Evolutionary conservation across 192 early-diverging fungal species (phyloP).

Genomic region (Paraglomus brasilianum): DNA sequence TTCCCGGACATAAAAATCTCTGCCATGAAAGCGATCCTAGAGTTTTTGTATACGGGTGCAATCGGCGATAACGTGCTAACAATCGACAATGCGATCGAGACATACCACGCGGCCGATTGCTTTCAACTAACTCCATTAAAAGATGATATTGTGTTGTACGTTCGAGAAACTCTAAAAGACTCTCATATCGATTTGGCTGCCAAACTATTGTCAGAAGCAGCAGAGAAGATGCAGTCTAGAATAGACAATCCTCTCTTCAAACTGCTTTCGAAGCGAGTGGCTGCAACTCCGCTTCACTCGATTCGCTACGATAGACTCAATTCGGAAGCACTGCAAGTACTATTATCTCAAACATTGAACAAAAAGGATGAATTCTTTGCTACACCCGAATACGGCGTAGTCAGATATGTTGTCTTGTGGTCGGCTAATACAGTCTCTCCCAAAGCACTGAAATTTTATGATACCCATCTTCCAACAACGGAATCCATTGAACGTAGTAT

Average conservation of each 20-base stretch:
- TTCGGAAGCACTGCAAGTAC: background rate
- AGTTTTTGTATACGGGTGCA: conserved; percentile 27
- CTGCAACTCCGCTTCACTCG: conserved; percentile 4
- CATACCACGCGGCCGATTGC: conserved; percentile 16
- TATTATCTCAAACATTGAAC: conserved; percentile 9
- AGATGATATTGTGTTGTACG: conserved; percentile 9
- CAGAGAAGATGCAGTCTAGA: background rate
- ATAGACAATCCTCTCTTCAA: background rate
- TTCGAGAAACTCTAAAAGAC: conserved; percentile 12
- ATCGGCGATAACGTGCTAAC: conserved; percentile 1
- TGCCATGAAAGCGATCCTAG: conserved; percentile 15
- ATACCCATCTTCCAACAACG: background rate
- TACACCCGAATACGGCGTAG: conserved; percentile 9
- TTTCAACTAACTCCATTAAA: conserved; percentile 5
- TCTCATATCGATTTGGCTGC: background rate
- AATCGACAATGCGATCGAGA: conserved; percentile 11
- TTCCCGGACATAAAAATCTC: conserved; percentile 15
- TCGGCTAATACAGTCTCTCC: background rate
- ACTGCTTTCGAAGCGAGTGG: background rate
- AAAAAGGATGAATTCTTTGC: conserved; percentile 7
- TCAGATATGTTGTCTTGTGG: background rate
- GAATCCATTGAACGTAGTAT: background rate
- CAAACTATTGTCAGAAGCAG: conserved; percentile 6
- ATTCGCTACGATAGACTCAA: background rate
- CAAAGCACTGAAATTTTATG: background rate